A percentile compares a stretch with the other conserved stretches of the same genome.
phyloP scores from a whole-genome alignment of 23 red algal species.

The Gracilaria vermiculophylla region DNA sequence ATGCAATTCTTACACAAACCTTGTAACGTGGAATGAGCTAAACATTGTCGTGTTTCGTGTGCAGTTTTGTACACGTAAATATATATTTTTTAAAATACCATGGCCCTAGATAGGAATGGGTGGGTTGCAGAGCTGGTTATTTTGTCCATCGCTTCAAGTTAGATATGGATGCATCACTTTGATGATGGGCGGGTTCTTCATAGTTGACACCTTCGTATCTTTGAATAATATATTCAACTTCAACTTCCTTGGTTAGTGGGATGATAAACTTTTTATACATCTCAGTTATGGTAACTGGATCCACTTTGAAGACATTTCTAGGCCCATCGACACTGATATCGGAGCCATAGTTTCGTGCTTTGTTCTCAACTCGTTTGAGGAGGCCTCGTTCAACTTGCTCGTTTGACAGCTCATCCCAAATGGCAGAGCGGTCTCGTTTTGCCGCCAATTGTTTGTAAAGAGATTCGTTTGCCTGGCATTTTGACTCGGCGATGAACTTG shows the following conservation, averaged over 20 bases:
- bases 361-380: conserved; percentile 81
- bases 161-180: background rate
- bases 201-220: conserved; percentile 25
- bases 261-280: conserved; percentile 96
- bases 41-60: too few relatives aligned
- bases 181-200: background rate
- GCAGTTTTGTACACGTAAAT: too few relatives aligned
- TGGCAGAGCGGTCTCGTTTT: conserved; percentile 55
- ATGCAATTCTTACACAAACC: too few relatives aligned
- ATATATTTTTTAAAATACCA: too few relatives aligned
- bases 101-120: background rate
- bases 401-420: conserved; percentile 81
- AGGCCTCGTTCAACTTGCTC: conserved; percentile 76
- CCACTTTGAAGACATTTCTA: conserved; percentile 75
- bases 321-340: conserved; percentile 73
- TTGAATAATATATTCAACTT: conserved; percentile 88
- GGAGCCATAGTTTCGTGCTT: conserved; percentile 81
- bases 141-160: background rate
- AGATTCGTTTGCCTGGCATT: conserved; percentile 74
- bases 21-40: too few relatives aligned
- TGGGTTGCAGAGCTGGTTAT: background rate
- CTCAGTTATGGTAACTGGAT: conserved; percentile 67
- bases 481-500: conserved; percentile 98
- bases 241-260: conserved; percentile 96
- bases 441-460: conserved; percentile 70